A percentile compares a stretch with the other conserved stretches of the same genome.
Evolutionary conservation across 257 asterid species (phyloP).

Genomic region (Ligustrum vulgare): DNA sequence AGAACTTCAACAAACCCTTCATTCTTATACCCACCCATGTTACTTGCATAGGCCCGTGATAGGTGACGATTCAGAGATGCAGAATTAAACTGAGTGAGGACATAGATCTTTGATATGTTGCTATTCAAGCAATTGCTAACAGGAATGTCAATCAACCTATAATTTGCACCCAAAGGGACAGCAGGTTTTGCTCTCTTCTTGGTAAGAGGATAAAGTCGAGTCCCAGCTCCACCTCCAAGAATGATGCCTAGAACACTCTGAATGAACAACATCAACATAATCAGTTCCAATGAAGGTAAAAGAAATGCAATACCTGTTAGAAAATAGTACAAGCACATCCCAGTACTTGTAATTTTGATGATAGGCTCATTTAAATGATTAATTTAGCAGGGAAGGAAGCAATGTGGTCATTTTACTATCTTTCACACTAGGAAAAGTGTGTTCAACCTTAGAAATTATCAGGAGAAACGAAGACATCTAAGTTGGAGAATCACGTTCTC

Average conservation of each 20-base stretch:
- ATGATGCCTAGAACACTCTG: conserved; percentile 72
- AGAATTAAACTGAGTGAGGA: conserved; percentile 67
- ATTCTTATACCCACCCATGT: conserved; percentile 63
- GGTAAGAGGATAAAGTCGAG: conserved; percentile 67
- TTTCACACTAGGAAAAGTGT: neutral
- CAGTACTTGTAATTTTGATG: neutral
- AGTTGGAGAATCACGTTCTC: neutral
- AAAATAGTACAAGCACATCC: neutral
- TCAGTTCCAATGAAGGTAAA: neutral
- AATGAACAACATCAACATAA: conserved; percentile 20
- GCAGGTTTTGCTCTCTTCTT: conserved; percentile 72
- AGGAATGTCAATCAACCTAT: conserved; percentile 63
- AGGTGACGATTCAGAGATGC: conserved; percentile 69
- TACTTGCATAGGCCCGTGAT: conserved; percentile 64
- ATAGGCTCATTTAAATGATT: neutral
- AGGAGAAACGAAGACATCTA: neutral
- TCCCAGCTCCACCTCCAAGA: conserved; percentile 76
- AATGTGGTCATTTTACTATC: neutral
- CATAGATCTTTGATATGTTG: conserved; percentile 56
- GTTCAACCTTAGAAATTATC: neutral
- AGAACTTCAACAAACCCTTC: conserved; percentile 72
- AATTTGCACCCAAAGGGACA: conserved; percentile 69
- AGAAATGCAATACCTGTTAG: conserved; percentile 3
- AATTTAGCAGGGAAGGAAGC: neutral
- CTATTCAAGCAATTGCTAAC: conserved; percentile 68